Conservation (phyloP, 1,139 yeast genomes). For the Citeromyces hawaiiensis region DNA sequence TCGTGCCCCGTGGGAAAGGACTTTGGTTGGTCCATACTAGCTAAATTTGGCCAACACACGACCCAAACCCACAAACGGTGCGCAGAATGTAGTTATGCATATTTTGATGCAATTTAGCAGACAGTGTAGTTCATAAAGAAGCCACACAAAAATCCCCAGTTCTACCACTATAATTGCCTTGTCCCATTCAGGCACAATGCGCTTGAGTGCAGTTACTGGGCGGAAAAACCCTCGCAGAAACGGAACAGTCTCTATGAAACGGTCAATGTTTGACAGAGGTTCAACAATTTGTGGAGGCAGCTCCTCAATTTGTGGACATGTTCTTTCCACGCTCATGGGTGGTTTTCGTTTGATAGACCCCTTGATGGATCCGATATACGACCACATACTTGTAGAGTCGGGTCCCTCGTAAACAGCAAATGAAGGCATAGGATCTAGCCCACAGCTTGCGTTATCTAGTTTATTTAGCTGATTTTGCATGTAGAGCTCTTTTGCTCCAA, state of each 20-base stretch:
- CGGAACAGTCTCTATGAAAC: conserved; percentile 2
- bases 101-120: conserved; percentile 3
- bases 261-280: conserved; percentile 2
- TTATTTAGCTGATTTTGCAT: background rate
- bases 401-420: background rate
- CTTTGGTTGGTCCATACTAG: conserved; percentile 22
- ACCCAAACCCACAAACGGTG: conserved; percentile 2
- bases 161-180: conserved; percentile 2
- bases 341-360: background rate
- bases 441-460: background rate
- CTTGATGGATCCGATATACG: background rate
- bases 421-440: background rate
- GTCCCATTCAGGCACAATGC: conserved; percentile 2
- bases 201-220: conserved; percentile 1
- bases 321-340: background rate
- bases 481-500: conserved; percentile 2
- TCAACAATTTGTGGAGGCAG: background rate
- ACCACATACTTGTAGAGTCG: background rate
- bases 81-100: conserved; percentile 2
- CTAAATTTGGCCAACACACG: background rate
- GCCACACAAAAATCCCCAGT: conserved; percentile 2
- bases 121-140: conserved; percentile 3
- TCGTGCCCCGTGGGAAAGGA: conserved; percentile 86
- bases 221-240: conserved; percentile 2
- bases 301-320: background rate